phyloP scores from a whole-genome alignment of 1,284 basidiomycete genomes.

The Ceratobasidium sp. region DNA sequence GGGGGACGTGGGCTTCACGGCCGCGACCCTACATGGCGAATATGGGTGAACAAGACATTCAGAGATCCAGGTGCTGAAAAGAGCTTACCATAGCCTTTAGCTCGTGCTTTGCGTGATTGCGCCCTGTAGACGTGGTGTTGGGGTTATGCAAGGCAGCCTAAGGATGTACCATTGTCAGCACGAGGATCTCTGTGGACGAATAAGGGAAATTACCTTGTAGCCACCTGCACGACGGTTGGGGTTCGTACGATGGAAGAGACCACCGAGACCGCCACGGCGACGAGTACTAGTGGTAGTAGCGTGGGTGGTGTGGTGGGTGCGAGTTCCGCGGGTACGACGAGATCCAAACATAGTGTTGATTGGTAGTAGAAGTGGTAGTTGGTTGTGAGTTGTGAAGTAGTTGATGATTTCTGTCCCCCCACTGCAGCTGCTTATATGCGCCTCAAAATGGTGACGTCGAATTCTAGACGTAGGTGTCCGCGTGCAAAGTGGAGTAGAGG shows the following conservation, averaged over 20 bases:
- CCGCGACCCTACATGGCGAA: slow-evolving; percentile 48
- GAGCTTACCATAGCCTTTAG: slow-evolving; percentile 27
- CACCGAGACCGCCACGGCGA: slow-evolving; percentile 52
- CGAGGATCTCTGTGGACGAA: neutral
- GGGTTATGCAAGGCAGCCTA: slow-evolving; percentile 65
- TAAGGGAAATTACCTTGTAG: slow-evolving; percentile 61
- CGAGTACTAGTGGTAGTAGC: slow-evolving; percentile 49
- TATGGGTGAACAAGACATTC: slow-evolving; percentile 1
- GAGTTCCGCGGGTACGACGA: slow-evolving; percentile 39
- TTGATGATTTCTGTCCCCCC: neutral
- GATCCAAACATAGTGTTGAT: slow-evolving; percentile 37
- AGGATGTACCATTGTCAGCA: neutral
- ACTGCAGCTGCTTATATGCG: slow-evolving; percentile 22
- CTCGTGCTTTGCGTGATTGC: slow-evolving; percentile 22
- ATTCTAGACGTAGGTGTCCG: neutral
- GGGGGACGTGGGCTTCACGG: slow-evolving; percentile 49
- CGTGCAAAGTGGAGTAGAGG: slow-evolving; percentile 4
- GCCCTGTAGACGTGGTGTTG: slow-evolving; percentile 52
- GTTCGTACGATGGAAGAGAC: slow-evolving; percentile 59
- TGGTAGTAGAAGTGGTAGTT: neutral
- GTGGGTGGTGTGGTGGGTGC: slow-evolving; percentile 40
- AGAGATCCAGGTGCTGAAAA: neutral
- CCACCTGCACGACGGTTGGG: slow-evolving; percentile 64
- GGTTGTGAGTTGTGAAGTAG: slow-evolving; percentile 10
- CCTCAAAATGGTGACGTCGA: slow-evolving; percentile 11